Conservation (phyloP, 139 green algal genomes). For the Astrephomene gubernaculifera region DNA sequence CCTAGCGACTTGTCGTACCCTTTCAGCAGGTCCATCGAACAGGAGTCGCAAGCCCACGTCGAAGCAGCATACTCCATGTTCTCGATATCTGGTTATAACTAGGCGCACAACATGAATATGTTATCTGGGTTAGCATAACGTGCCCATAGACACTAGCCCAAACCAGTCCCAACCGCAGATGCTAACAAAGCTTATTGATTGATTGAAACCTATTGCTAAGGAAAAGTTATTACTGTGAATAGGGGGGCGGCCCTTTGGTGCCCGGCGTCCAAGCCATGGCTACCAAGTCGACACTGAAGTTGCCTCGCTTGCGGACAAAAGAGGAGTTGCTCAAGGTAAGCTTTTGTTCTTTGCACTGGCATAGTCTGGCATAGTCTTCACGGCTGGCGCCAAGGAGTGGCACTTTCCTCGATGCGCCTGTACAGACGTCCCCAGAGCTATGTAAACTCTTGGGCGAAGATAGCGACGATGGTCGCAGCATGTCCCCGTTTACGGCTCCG, state of each 20-base stretch:
- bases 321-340: slow-evolving; percentile 84
- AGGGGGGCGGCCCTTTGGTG: background rate
- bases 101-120: no score
- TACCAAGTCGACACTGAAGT: slow-evolving; percentile 64
- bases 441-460: slow-evolving; percentile 71
- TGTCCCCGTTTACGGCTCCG: slow-evolving; percentile 44
- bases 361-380: background rate
- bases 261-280: slow-evolving; percentile 29
- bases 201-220: no score
- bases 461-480: slow-evolving; percentile 51
- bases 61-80: no score
- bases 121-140: no score
- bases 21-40: background rate
- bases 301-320: slow-evolving; percentile 80
- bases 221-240: background rate
- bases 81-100: no score
- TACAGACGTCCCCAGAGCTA: slow-evolving; percentile 69
- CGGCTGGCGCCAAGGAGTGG: background rate
- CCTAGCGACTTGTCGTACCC: background rate
- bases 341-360: background rate
- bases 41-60: no score
- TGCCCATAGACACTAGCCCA: background rate
- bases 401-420: background rate
- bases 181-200: background rate
- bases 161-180: background rate